These are phyloP conservation scores for Platismatia glauca DNA, from an alignment of 495 filamentous ascomycete genomes.

Conservation along the genomic window DNA sequence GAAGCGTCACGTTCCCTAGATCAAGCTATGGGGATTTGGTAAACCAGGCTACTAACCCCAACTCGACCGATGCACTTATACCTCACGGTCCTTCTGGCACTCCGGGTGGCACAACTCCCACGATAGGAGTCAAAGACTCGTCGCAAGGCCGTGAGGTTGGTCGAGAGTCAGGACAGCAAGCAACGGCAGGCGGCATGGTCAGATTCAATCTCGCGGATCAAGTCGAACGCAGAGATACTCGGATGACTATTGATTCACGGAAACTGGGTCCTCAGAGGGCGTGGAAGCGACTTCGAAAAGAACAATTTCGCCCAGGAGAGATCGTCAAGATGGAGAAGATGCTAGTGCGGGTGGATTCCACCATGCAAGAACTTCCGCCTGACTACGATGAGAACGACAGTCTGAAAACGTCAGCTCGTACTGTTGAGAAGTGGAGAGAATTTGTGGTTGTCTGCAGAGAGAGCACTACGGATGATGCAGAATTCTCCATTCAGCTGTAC, in stretches of 20 bases:
- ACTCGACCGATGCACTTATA: constrained; percentile 13
- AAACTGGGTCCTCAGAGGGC: constrained; percentile 34
- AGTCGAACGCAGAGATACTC: constrained; percentile 29
- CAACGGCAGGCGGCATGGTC: constrained; percentile 23
- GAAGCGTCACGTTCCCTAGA: background rate
- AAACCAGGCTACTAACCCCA: background rate
- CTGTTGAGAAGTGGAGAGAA: constrained; percentile 61
- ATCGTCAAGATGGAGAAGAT: constrained; percentile 68
- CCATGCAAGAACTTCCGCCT: constrained; percentile 44
- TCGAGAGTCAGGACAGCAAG: background rate
- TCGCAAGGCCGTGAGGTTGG: background rate
- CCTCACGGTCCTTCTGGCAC: background rate
- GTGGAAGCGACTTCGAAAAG: constrained; percentile 33
- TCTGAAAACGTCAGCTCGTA: constrained; percentile 49
- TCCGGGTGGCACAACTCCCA: background rate
- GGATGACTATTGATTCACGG: constrained; percentile 30
- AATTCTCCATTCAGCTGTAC: constrained; percentile 58
- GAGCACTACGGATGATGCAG: constrained; percentile 41
- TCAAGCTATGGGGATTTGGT: constrained; percentile 6
- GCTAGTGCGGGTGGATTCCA: constrained; percentile 58
- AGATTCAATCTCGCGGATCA: constrained; percentile 43
- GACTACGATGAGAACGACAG: constrained; percentile 64
- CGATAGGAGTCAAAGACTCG: background rate
- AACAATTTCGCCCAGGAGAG: constrained; percentile 47
- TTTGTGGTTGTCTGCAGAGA: constrained; percentile 62